phyloP scores from a whole-genome alignment of 306 rosid species.

The Clitoria ternatea region DNA sequence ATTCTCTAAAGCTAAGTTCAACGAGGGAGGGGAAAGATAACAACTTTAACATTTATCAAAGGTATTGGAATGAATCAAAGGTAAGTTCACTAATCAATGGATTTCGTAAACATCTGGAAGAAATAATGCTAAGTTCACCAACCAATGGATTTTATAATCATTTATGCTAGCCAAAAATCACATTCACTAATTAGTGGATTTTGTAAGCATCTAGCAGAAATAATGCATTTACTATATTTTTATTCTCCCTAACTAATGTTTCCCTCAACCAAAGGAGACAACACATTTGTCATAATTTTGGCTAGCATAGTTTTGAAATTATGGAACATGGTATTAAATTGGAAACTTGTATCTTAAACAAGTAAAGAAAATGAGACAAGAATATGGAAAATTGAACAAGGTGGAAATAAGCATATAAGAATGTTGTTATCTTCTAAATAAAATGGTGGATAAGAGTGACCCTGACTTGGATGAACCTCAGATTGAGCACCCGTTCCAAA shows the following conservation, averaged over 20 bases:
- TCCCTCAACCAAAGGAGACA: neutral
- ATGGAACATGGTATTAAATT: neutral
- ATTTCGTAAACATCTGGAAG: too few relatives aligned
- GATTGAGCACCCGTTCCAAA: conserved; percentile 63
- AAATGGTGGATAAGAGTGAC: conserved; percentile 76
- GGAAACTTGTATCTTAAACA: neutral
- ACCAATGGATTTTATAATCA: too few relatives aligned
- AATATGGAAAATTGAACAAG: conserved; percentile 53
- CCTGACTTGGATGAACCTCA: conserved; percentile 80
- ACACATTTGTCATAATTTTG: neutral
- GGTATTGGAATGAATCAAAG: too few relatives aligned
- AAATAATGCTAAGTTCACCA: too few relatives aligned
- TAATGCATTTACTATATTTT: neutral
- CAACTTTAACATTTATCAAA: too few relatives aligned
- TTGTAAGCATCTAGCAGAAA: conserved; percentile 35
- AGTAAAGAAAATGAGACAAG: conserved; percentile 69
- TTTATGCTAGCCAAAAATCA: too few relatives aligned
- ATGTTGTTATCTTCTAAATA: conserved; percentile 67
- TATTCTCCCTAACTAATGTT: neutral
- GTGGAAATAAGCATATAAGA: conserved; percentile 78
- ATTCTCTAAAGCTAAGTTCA: too few relatives aligned
- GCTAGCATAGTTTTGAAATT: neutral
- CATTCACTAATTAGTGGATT: conserved; percentile 53
- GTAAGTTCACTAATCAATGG: too few relatives aligned
- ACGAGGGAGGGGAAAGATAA: too few relatives aligned